Percentiles rank a stretch among this genome's conserved stretches.
Conservation (phyloP, 495 filamentous ascomycete species). For the Daldinia childiae region DNA sequence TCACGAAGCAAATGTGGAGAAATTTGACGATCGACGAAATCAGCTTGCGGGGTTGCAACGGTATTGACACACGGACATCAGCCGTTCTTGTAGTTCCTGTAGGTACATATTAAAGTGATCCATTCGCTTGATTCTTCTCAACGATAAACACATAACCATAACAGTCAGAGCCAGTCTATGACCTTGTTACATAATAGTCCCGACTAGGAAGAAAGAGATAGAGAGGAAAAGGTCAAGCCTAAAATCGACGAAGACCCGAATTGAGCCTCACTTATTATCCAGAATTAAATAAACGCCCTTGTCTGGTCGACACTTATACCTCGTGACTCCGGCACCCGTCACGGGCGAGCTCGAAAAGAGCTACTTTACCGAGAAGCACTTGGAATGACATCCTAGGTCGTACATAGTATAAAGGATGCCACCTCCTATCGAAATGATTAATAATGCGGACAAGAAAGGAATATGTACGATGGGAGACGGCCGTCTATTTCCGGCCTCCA, state of each 20-base stretch:
- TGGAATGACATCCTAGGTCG: neutral
- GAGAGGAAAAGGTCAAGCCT: constrained; percentile 30
- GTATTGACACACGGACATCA: constrained; percentile 8
- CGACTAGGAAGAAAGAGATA: constrained; percentile 28
- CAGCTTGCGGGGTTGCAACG: constrained; percentile 38
- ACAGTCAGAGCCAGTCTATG: neutral
- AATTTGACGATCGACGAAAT: constrained; percentile 28
- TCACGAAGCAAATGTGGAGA: constrained; percentile 36
- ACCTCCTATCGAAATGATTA: constrained; percentile 16
- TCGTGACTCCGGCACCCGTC: constrained; percentile 1
- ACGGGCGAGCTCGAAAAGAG: constrained; percentile 3
- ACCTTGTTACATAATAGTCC: constrained; percentile 25
- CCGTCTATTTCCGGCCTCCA: too few species aligned
- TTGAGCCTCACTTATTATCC: constrained; percentile 44
- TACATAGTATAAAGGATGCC: constrained; percentile 1
- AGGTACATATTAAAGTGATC: constrained; percentile 36
- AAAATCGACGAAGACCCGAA: constrained; percentile 29
- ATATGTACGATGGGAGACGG: too few species aligned
- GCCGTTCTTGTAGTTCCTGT: constrained; percentile 34
- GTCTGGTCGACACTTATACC: constrained; percentile 7
- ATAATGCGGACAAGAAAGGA: constrained; percentile 2
- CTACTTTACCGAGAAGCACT: constrained; percentile 1
- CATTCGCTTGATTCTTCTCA: constrained; percentile 20
- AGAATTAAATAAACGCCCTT: constrained; percentile 35
- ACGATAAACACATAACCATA: constrained; percentile 10